Conservation (phyloP, 2,329 filamentous ascomycete genomes). For the Pleomassaria siparia region DNA sequence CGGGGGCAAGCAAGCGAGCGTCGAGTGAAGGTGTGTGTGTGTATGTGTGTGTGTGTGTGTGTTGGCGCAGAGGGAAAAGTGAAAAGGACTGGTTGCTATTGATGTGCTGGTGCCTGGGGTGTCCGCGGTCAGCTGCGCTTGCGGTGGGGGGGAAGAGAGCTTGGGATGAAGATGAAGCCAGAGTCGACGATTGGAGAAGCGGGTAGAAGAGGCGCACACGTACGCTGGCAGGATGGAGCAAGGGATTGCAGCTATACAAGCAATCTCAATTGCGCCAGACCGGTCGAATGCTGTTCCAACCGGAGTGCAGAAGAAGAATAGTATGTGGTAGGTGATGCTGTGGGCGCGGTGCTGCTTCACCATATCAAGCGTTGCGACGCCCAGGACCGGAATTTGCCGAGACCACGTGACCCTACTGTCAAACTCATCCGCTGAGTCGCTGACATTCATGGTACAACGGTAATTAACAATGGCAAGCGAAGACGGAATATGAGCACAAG, state of each 20-base stretch:
- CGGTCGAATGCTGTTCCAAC: constrained; percentile 23
- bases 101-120: constrained; percentile 20
- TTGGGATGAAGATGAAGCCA: constrained; percentile 21
- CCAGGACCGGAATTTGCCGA: background rate
- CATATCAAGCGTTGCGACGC: constrained; percentile 2
- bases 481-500: no score
- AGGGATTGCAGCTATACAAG: constrained; percentile 27
- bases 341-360: constrained; percentile 5
- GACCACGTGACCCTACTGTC: background rate
- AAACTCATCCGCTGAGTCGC: background rate
- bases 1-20: constrained; percentile 10
- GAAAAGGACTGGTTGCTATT: constrained; percentile 11
- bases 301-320: constrained; percentile 41
- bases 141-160: constrained; percentile 20
- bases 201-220: constrained; percentile 29
- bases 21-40: constrained; percentile 13
- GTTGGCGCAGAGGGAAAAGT: constrained; percentile 8
- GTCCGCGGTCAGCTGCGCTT: constrained; percentile 21
- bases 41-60: constrained; percentile 13
- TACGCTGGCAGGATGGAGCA: constrained; percentile 24
- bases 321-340: constrained; percentile 39
- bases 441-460: no score
- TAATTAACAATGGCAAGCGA: no score
- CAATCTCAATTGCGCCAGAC: constrained; percentile 35
- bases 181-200: constrained; percentile 24